Base-by-base conservation (phyloP, 257 asterid species). In the Nicotiana sylvestris region DNA sequence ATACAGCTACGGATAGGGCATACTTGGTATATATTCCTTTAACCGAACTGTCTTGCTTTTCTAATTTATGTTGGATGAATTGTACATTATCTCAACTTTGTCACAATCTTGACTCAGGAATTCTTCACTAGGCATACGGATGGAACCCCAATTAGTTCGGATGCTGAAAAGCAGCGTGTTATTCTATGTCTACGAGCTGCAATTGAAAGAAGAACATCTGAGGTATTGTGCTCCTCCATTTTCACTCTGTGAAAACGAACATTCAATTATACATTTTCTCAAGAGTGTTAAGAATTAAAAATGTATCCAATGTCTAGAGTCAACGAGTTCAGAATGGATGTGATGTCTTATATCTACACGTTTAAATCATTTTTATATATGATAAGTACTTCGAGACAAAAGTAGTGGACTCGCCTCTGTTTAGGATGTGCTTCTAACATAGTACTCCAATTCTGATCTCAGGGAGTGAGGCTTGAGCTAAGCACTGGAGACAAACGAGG, bases 401-500 rank as follows among this genome's bases (percentile, higher is more conserved):
- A 4, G 60, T 15, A 55, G 17, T 55, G 18, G 0, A 13, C 60
- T 55, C 17, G 60, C 60, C n/a, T 15, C 18, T 57, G 37, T 25
- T 46, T 72, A 72, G 78, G 29, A 72, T 43, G 6, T 70, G 21
- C 3, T 43, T 43, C 35, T 30, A 70, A 72, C 61, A 46, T 25
- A 46, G 61, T 39, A 72, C 25, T 46, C 60, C 25, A 46, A 72
- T 25, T 13, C 25, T 46, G 79, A 72, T 72, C 15, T 25, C 93
- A 94, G 99, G 98, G 99, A 64, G 91, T 90, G 77, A 93, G 95
- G 91, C 90, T 96, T 29, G 99, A 96, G 88, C 96, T 96, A 4
- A 86, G 94, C 74, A 82, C 92, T 0, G 68, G 80, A 2, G 99
- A 96, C 66, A 83, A 90, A 81, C 87, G 84, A 55, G 97, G 98